Evolutionary conservation across 2,329 filamentous ascomycete genomes (phyloP).

Genomic region (Cladophialophora chaetospira): DNA sequence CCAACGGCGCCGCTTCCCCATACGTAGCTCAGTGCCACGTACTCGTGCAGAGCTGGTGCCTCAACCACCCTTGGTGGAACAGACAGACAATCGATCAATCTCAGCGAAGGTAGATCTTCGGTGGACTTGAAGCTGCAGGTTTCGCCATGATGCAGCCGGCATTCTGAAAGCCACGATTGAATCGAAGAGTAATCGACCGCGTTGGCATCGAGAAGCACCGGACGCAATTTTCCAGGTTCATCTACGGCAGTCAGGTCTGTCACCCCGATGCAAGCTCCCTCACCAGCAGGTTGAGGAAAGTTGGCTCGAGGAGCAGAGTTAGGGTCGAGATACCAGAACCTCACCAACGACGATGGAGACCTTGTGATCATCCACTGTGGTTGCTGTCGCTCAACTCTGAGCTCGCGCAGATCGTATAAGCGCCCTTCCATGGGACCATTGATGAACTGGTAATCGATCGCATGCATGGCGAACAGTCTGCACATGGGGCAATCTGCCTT

Average conservation of each 20-base stretch:
- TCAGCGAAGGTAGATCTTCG: neutral
- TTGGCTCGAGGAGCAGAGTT: neutral
- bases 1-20: slow-evolving; percentile 24
- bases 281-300: neutral
- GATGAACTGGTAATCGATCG: slow-evolving; percentile 4
- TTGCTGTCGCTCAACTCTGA: neutral
- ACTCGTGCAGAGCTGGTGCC: slow-evolving; percentile 6
- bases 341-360: neutral
- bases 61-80: neutral
- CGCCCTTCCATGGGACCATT: slow-evolving; percentile 9
- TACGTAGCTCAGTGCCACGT: slow-evolving; percentile 29
- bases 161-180: slow-evolving; percentile 1
- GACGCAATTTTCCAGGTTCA: neutral
- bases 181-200: slow-evolving; percentile 1
- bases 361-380: neutral
- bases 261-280: neutral
- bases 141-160: neutral
- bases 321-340: slow-evolving; percentile 11
- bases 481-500: slow-evolving; percentile 4
- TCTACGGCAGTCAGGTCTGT: neutral
- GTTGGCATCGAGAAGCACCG: neutral
- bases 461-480: slow-evolving; percentile 11
- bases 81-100: neutral
- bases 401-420: slow-evolving; percentile 3
- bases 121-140: neutral